phyloP scores from a whole-genome alignment of 1,284 basidiomycete species.

The Boletus sp. region DNA sequence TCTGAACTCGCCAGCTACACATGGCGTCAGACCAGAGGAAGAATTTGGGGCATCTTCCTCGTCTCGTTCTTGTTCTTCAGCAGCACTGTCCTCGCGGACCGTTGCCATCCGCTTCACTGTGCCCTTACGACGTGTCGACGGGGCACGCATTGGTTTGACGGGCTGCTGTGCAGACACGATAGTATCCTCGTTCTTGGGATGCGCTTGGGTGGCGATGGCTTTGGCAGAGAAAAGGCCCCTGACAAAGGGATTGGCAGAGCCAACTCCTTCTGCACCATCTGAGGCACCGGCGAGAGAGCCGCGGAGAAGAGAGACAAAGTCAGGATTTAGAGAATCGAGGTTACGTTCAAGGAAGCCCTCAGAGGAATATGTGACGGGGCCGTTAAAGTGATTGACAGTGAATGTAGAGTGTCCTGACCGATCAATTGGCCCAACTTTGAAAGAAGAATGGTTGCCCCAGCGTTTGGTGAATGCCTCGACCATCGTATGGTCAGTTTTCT shows the following conservation, averaged over 20 bases:
- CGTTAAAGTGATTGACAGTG: constrained; percentile 91
- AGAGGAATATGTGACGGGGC: constrained; percentile 89
- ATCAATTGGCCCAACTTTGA: constrained; percentile 80
- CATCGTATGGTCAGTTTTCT: constrained; percentile 95
- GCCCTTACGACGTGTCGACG: constrained; percentile 82
- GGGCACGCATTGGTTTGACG: constrained; percentile 91
- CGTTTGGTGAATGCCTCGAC: constrained; percentile 93
- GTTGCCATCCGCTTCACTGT: constrained; percentile 67
- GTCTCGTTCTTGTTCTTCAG: constrained; percentile 58
- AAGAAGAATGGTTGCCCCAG: constrained; percentile 92
- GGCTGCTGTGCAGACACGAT: constrained; percentile 94
- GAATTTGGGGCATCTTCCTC: constrained; percentile 48
- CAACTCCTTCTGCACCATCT: constrained; percentile 62
- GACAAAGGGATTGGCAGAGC: constrained; percentile 90
- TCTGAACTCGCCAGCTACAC: constrained; percentile 88
- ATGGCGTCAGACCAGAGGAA: constrained; percentile 54
- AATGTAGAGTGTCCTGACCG: constrained; percentile 86
- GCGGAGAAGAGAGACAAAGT: constrained; percentile 89
- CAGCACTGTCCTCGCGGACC: constrained; percentile 55
- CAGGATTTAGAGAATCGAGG: constrained; percentile 87
- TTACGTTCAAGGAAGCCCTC: constrained; percentile 92
- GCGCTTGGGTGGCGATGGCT: constrained; percentile 87
- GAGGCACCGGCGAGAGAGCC: constrained; percentile 50
- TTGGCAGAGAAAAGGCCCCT: constrained; percentile 87
- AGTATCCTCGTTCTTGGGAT: constrained; percentile 91